Base-by-base conservation (phyloP, 1,284 basidiomycete species). In the Ustilago nuda region DNA sequence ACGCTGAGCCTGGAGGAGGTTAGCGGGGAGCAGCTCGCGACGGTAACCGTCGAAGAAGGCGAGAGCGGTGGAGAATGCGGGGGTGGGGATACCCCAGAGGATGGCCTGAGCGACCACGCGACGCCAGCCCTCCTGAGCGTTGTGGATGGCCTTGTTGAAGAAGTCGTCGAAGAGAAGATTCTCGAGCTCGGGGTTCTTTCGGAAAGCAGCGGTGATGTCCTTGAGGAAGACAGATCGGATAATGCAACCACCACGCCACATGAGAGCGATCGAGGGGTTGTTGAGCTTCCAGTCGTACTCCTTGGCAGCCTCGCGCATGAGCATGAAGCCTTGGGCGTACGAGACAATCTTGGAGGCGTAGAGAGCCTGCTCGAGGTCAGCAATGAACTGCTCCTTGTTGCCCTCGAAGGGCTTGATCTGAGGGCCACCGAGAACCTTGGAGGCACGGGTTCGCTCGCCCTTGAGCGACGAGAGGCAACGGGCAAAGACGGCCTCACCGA, bases 211-310 rank as follows among this genome's bases (percentile, higher is more conserved):
- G 77, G 95, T 93, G 70, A 85, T 85, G 78, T 85, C 83, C 82
- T 84, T 84, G 63, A 85, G 76, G 79, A 85, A 85, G 54, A 84
- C 83, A 65, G 86, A 87, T 69, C 87, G 84, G 91, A 99, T 99
- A 88, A 99, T 99, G 88, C 97, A 99, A 79, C 97, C 97, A 81
- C 97, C 97, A 85, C 96, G 94, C 97, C 97, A 99, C 94, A 99
- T 99, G 81, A 90, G 91, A 56, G 97, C 97, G 86, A 99, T 98
- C 76, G 95, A 95, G 84, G 95, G 92, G 87, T 97, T 97, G 89
- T 87, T 87, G 73, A 88, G 83, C 79, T 85, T 85, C 87, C 87
- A 88, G 88, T 86, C 82, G 93, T 89, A 94, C 90, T 96, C 95
- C 87, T 94, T 93, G 62, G 95, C 96, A 61, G 96, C 96, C 88